phyloP scores from a whole-genome alignment of 352 stramenopile genomes.

The Phytopythium aichiense region DNA sequence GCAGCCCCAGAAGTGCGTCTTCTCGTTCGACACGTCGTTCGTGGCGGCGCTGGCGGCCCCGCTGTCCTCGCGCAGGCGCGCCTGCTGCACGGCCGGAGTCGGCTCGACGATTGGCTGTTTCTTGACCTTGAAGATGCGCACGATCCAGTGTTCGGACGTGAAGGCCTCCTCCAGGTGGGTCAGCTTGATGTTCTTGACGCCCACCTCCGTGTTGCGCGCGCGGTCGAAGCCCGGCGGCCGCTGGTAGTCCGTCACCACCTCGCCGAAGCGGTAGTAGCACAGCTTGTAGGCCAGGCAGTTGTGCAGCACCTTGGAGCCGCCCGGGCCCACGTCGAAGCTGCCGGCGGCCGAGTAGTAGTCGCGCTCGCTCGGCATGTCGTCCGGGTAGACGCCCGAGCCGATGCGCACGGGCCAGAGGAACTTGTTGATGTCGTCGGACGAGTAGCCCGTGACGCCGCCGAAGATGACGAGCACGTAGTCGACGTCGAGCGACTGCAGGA shows the following conservation, averaged over 20 bases:
- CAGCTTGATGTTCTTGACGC: conserved; percentile 89
- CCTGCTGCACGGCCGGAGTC: conserved; percentile 63
- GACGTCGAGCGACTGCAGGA: conserved; percentile 89
- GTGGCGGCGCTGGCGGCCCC: conserved; percentile 26
- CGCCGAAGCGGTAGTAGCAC: conserved; percentile 91
- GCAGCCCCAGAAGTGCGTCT: conserved; percentile 83
- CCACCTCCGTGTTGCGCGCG: conserved; percentile 84
- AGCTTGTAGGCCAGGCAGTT: conserved; percentile 94
- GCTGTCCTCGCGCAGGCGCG: conserved; percentile 36
- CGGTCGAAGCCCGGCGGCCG: conserved; percentile 82
- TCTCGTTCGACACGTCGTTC: conserved; percentile 66
- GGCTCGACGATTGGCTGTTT: conserved; percentile 79
- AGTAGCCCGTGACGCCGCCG: conserved; percentile 84
- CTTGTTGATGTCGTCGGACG: conserved; percentile 92
- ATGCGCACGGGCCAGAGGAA: conserved; percentile 93
- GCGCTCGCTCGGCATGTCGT: conserved; percentile 82
- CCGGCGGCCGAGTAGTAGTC: conserved; percentile 84
- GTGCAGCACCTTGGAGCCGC: conserved; percentile 81
- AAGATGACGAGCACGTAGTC: conserved; percentile 93
- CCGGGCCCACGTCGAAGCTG: conserved; percentile 82
- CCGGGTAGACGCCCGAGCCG: conserved; percentile 74
- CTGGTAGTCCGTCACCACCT: conserved; percentile 85
- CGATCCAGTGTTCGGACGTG: conserved; percentile 94
- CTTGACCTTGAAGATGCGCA: conserved; percentile 95
- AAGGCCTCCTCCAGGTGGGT: conserved; percentile 92